Evolutionary conservation across 768 basidiomycete species (phyloP).

Genomic region (Lyophyllum atratum): DNA sequence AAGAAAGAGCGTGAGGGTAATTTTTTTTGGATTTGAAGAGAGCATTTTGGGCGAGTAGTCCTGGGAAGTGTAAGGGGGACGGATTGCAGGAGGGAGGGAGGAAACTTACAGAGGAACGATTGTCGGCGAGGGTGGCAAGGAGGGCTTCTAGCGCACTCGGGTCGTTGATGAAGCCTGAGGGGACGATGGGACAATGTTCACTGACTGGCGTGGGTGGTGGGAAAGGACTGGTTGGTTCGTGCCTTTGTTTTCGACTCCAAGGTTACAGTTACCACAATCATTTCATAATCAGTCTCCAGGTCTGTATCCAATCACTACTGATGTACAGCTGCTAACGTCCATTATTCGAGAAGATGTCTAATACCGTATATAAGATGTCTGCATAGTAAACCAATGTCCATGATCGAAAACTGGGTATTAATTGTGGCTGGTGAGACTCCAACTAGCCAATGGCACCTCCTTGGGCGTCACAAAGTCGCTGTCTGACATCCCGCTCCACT

Average conservation of each 20-base stretch:
- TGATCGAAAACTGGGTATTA: conserved; percentile 27
- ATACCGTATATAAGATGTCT: not conserved
- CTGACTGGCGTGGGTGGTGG: conserved; percentile 4
- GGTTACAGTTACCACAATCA: conserved; percentile 11
- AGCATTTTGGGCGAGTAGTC: conserved; percentile 42
- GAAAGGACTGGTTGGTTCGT: conserved; percentile 11
- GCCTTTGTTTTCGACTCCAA: conserved; percentile 1
- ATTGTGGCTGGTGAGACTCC: conserved; percentile 82
- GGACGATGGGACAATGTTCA: not conserved
- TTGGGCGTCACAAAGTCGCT: conserved; percentile 68
- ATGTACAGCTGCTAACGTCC: conserved; percentile 7
- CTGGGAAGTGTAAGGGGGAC: not conserved
- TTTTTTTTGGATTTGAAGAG: conserved; percentile 40
- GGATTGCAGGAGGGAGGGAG: not conserved
- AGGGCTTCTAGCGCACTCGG: conserved; percentile 18
- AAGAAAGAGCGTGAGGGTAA: conserved; percentile 66
- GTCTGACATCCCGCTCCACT: conserved; percentile 72
- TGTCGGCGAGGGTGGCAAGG: conserved; percentile 5
- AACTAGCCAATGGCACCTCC: conserved; percentile 67
- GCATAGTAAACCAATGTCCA: conserved; percentile 12
- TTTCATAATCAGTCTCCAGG: conserved; percentile 4
- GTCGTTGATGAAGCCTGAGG: conserved; percentile 8
- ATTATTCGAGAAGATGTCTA: not conserved
- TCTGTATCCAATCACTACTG: not conserved
- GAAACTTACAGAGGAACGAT: conserved; percentile 1